A percentile compares a stretch with the other conserved stretches of the same genome.
phyloP scores from a whole-genome alignment of 345 rosid genomes.

The Corymbia maculata region DNA sequence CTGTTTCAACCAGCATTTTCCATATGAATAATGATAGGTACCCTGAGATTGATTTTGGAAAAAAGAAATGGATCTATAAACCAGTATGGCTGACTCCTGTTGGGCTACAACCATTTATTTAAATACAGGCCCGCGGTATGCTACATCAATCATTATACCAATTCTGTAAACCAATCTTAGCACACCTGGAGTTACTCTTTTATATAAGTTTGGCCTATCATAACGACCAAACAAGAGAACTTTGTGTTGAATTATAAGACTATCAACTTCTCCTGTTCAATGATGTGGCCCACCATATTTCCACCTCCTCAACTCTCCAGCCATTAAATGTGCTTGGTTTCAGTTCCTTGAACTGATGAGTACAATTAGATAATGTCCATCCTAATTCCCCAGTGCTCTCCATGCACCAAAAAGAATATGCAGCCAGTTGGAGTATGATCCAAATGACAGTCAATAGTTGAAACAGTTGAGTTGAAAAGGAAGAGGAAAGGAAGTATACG shows the following conservation, averaged over 20 bases:
- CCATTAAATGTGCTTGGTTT: background rate
- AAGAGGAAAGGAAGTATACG: background rate
- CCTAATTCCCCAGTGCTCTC: background rate
- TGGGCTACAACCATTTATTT: background rate
- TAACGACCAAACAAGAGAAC: background rate
- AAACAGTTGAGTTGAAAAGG: background rate
- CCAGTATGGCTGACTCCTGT: background rate
- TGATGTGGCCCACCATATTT: background rate
- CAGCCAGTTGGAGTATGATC: background rate
- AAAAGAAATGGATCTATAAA: background rate
- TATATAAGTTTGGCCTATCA: background rate
- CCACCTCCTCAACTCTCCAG: background rate
- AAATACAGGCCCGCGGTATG: background rate
- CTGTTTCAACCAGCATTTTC: background rate
- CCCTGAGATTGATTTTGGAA: background rate
- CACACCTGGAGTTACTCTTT: background rate
- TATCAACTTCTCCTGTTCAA: background rate
- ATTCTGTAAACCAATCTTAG: background rate
- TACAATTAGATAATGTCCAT: background rate
- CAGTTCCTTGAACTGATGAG: background rate
- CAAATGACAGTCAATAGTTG: background rate
- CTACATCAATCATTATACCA: background rate
- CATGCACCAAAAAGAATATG: background rate
- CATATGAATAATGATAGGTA: background rate
- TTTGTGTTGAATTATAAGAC: background rate